phyloP scores from a whole-genome alignment of 192 early-diverging fungal species.

The Coemansia sp. region DNA sequence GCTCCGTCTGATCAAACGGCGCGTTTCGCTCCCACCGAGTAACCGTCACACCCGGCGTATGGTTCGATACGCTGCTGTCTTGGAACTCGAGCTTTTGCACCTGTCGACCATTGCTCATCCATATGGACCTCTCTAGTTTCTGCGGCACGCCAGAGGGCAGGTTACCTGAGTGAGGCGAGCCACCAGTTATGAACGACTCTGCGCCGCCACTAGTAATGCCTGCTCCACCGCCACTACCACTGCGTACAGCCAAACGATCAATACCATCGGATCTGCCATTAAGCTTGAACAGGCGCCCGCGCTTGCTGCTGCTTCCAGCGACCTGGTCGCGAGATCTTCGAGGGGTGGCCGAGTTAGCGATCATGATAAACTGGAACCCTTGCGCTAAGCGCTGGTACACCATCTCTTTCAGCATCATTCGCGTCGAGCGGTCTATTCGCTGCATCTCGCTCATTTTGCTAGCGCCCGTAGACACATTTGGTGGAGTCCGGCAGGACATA shows the following conservation, averaged over 20 bases:
- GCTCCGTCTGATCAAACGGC: slow-evolving; percentile 59
- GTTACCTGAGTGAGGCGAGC: slow-evolving; percentile 3
- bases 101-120: slow-evolving; percentile 90
- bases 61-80: slow-evolving; percentile 56
- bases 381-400: slow-evolving; percentile 88
- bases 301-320: background rate
- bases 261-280: slow-evolving; percentile 7
- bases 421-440: slow-evolving; percentile 44
- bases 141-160: slow-evolving; percentile 14
- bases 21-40: slow-evolving; percentile 80
- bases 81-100: slow-evolving; percentile 82
- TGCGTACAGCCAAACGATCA: slow-evolving; percentile 1
- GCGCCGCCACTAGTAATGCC: background rate
- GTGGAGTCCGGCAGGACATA: slow-evolving; percentile 15
- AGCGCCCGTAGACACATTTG: background rate
- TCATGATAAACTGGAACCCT: slow-evolving; percentile 87
- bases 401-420: slow-evolving; percentile 78
- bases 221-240: slow-evolving; percentile 5
- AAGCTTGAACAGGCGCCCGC: slow-evolving; percentile 11
- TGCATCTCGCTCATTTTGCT: slow-evolving; percentile 4
- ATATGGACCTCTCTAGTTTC: slow-evolving; percentile 52
- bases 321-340: slow-evolving; percentile 2
- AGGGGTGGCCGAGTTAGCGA: slow-evolving; percentile 7
- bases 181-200: slow-evolving; percentile 10
- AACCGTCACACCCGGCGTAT: slow-evolving; percentile 78